A percentile compares a stretch with the other conserved stretches of the same genome.
Evolutionary conservation across 441 rosid species (phyloP).

Genomic region (Dalechampia spathulata): DNA sequence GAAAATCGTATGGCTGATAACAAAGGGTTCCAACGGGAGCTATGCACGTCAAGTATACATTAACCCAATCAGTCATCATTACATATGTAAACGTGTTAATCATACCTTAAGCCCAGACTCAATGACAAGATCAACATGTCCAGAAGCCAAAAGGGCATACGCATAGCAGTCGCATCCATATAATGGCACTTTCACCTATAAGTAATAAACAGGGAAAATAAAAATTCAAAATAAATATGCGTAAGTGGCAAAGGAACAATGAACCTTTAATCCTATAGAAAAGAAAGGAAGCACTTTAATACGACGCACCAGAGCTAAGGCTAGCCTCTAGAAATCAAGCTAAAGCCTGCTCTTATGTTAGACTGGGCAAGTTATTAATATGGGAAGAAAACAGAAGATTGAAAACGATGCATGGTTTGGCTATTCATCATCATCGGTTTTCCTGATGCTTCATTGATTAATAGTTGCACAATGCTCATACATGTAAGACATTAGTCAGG

Average conservation of each 20-base stretch:
- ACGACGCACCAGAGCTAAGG: background rate
- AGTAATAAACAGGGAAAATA: slow-evolving; percentile 6
- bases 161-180: slow-evolving; percentile 99
- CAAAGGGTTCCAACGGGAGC: background rate
- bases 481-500: background rate
- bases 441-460: too few species aligned
- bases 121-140: slow-evolving; percentile 87
- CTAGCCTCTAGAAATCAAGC: background rate
- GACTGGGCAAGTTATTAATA: too few species aligned
- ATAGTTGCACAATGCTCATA: too few species aligned
- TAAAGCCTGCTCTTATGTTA: too few species aligned
- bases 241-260: background rate
- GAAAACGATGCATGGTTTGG: too few species aligned
- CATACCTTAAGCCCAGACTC: slow-evolving; percentile 91
- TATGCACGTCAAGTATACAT: background rate
- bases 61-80: background rate
- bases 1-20: slow-evolving; percentile 87
- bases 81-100: background rate
- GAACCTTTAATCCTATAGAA: background rate
- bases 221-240: background rate
- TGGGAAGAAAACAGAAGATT: background rate
- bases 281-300: background rate
- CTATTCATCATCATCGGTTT: too few species aligned
- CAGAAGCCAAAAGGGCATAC: slow-evolving; percentile 93
- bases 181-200: slow-evolving; percentile 81